phyloP scores from a whole-genome alignment of 192 early-diverging fungal species.

The Piromyces finnis region DNA sequence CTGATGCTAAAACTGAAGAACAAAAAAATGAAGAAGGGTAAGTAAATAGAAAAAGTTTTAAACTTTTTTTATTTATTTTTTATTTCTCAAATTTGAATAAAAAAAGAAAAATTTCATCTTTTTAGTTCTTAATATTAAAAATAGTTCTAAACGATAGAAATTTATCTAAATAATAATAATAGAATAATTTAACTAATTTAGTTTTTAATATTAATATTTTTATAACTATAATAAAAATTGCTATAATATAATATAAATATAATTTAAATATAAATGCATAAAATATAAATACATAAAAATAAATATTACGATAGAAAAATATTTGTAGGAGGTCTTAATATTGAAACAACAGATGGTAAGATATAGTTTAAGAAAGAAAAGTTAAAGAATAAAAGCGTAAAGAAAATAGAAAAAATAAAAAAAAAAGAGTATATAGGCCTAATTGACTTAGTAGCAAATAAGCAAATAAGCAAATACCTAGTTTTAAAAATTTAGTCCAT shows the following conservation, averaged over 20 bases:
- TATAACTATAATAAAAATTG: neutral
- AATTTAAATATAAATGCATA: neutral
- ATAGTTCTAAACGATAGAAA: no score
- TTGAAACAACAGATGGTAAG: conserved; percentile 74
- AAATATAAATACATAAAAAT: neutral
- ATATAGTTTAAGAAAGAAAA: conserved; percentile 3
- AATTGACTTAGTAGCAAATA: neutral
- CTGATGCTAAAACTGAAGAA: neutral
- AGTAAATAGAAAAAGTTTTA: neutral
- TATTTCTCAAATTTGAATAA: neutral
- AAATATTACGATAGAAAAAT: conserved; percentile 36
- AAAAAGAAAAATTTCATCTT: no score
- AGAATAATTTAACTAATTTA: neutral
- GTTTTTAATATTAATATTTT: neutral
- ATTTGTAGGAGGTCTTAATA: conserved; percentile 64
- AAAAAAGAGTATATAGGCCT: neutral
- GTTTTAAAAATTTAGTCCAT: neutral
- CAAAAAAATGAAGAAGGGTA: neutral
- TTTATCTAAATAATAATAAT: no score
- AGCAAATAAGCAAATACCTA: neutral
- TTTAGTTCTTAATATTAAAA: no score
- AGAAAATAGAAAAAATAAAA: neutral
- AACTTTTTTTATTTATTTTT: neutral
- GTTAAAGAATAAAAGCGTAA: no score
- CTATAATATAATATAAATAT: no score